Conservation (phyloP, 495 filamentous ascomycete genomes). For the Penicillium tannophilum region DNA sequence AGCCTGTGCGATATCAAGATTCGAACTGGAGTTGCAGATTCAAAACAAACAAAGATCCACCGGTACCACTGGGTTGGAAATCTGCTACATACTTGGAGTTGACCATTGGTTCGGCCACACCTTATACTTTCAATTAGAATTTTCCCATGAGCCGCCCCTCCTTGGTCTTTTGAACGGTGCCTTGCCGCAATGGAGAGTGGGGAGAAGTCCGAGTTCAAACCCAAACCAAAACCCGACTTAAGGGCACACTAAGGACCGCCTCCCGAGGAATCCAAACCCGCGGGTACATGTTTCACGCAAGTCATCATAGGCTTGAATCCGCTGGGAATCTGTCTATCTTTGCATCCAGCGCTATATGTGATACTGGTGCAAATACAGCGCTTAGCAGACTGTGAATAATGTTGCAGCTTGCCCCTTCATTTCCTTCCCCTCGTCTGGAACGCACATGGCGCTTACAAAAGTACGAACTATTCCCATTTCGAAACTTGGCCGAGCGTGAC, state of each 20-base stretch:
- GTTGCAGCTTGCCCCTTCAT: background rate
- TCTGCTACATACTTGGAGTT: background rate
- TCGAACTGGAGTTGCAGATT: background rate
- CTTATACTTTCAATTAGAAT: too few relatives aligned
- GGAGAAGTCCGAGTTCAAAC: background rate
- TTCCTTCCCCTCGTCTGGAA: background rate
- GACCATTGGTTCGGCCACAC: background rate
- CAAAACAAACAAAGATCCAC: background rate
- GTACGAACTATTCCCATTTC: slow-evolving; percentile 20
- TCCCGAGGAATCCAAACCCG: background rate
- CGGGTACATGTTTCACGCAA: slow-evolving; percentile 13
- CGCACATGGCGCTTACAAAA: slow-evolving; percentile 8
- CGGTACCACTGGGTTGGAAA: background rate
- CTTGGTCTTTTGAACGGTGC: background rate
- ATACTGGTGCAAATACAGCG: too few relatives aligned
- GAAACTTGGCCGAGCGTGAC: background rate
- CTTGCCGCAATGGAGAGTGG: slow-evolving; percentile 5
- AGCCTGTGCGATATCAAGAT: slow-evolving; percentile 2
- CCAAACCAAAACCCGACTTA: slow-evolving; percentile 6
- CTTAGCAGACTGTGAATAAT: background rate
- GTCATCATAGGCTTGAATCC: slow-evolving; percentile 2
- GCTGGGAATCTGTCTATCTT: background rate
- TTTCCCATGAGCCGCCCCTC: background rate
- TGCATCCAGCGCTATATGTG: too few relatives aligned
- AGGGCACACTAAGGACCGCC: slow-evolving; percentile 8